Evolutionary conservation across 2,329 filamentous ascomycete species (phyloP).

Genomic region (Geosmithia putterillii): DNA sequence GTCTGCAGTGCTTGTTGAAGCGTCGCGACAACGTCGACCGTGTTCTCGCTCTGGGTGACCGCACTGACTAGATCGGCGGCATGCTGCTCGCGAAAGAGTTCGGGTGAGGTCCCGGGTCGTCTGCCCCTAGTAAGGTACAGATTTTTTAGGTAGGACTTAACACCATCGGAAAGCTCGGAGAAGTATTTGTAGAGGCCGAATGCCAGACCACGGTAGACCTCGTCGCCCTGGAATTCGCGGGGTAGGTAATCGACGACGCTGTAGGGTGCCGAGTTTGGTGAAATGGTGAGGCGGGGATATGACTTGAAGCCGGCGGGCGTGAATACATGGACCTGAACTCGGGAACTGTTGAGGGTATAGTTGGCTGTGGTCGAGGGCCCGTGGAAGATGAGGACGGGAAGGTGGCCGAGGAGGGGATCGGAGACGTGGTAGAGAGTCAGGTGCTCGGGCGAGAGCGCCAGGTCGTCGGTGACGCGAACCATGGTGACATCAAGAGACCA

Average conservation of each 20-base stretch:
- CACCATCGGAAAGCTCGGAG: constrained; percentile 64
- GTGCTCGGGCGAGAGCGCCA: constrained; percentile 68
- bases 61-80: constrained; percentile 78
- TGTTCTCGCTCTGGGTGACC: constrained; percentile 73
- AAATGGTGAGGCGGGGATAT: constrained; percentile 84
- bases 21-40: constrained; percentile 57
- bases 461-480: constrained; percentile 70
- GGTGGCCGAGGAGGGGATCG: constrained; percentile 70
- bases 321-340: constrained; percentile 90
- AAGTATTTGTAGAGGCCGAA: constrained; percentile 95
- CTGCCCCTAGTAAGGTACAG: constrained; percentile 41
- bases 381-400: constrained; percentile 82
- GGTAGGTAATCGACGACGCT: constrained; percentile 81
- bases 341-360: constrained; percentile 75
- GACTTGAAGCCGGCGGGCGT: constrained; percentile 79
- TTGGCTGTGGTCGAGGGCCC: constrained; percentile 84
- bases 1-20: constrained; percentile 67
- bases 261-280: constrained; percentile 85
- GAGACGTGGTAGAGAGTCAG: constrained; percentile 81
- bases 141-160: constrained; percentile 59
- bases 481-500: constrained; percentile 39
- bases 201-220: constrained; percentile 79
- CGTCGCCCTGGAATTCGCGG: constrained; percentile 89
- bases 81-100: constrained; percentile 82
- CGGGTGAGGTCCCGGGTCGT: constrained; percentile 50